Evolutionary conservation across 2,329 filamentous ascomycete genomes (phyloP).

Genomic region (Pseudopyricularia javanii): DNA sequence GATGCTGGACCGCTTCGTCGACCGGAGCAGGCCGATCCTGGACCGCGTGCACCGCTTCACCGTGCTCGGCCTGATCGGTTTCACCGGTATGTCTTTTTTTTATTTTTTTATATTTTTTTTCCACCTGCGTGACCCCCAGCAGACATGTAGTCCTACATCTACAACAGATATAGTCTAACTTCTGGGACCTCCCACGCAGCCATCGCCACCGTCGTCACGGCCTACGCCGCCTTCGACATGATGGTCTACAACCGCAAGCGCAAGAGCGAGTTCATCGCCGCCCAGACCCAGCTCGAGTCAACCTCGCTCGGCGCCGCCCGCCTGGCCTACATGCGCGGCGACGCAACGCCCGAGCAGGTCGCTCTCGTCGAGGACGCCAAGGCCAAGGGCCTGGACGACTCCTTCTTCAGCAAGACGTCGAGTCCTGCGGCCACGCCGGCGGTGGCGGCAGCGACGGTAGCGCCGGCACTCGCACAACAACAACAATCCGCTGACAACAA

Average conservation of each 20-base stretch:
- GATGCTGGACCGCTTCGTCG: constrained; percentile 35
- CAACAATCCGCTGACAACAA: constrained; percentile 2
- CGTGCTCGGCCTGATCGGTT: constrained; percentile 39
- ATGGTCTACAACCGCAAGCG: constrained; percentile 47
- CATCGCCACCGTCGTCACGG: constrained; percentile 40
- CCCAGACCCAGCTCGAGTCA: constrained; percentile 39
- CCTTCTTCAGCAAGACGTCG: constrained; percentile 26
- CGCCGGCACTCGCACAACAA: constrained; percentile 5
- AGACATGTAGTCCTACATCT: too few species aligned
- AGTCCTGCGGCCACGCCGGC: constrained; percentile 19
- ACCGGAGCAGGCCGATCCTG: constrained; percentile 33
- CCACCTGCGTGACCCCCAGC: too few species aligned
- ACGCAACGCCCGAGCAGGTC: constrained; percentile 43
- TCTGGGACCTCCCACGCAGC: constrained; percentile 19
- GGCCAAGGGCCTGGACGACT: constrained; percentile 25
- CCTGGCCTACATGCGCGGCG: constrained; percentile 46
- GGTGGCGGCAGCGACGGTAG: not conserved
- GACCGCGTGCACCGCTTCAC: constrained; percentile 45
- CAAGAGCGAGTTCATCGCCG: constrained; percentile 43
- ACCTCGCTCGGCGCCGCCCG: constrained; percentile 45
- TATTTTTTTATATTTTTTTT: too few species aligned
- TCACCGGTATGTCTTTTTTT: constrained; percentile 33
- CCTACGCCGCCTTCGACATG: constrained; percentile 51
- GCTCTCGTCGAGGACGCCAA: constrained; percentile 45
- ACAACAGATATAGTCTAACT: not conserved